Conservation (phyloP, 1,284 basidiomycete species). For the Ganoderma lucidum region DNA sequence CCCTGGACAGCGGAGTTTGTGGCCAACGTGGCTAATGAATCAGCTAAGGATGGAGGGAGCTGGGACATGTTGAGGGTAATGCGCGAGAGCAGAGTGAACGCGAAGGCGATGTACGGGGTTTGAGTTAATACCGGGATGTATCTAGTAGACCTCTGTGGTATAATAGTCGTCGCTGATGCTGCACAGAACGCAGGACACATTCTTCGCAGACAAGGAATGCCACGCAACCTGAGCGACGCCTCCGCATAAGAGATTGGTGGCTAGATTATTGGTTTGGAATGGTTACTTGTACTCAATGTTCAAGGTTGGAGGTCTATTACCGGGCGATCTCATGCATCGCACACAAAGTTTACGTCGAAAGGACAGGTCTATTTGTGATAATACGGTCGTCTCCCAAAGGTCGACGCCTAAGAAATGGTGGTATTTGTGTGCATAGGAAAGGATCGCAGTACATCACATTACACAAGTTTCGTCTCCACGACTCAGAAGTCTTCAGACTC, state of each 20-base stretch:
- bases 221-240: not conserved
- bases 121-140: slow-evolving; percentile 33
- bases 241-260: not conserved
- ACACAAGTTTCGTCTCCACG: not conserved
- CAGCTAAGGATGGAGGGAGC: slow-evolving; percentile 10
- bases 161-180: not conserved
- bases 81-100: slow-evolving; percentile 71
- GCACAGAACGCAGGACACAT: not conserved
- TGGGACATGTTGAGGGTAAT: slow-evolving; percentile 69
- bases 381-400: not conserved
- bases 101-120: slow-evolving; percentile 67
- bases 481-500: no score
- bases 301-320: not conserved
- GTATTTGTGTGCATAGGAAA: not conserved
- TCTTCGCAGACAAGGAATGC: not conserved
- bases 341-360: no score
- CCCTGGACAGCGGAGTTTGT: slow-evolving; percentile 85
- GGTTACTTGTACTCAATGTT: not conserved
- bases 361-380: no score
- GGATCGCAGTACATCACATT: not conserved
- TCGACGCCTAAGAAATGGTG: not conserved
- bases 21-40: slow-evolving; percentile 56
- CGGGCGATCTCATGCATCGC: no score
- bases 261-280: not conserved
- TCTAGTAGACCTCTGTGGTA: not conserved